Percentiles rank a stretch among this genome's conserved stretches.
Evolutionary conservation across 2,329 filamentous ascomycete species (phyloP).

Genomic region (Monilinia polystroma): DNA sequence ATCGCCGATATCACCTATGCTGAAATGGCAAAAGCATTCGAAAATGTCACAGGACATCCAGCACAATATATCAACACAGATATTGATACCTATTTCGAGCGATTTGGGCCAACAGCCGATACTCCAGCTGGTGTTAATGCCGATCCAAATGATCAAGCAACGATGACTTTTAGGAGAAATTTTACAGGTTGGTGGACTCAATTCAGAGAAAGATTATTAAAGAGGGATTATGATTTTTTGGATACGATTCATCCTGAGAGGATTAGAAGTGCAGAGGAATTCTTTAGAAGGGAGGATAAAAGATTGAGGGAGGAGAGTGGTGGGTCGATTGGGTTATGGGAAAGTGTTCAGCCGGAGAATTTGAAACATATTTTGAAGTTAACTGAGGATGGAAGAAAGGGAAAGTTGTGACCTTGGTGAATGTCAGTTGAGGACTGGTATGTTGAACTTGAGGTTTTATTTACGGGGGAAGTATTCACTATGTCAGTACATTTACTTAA

Average conservation of each 20-base stretch:
- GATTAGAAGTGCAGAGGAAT: slow-evolving; percentile 51
- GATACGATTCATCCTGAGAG: slow-evolving; percentile 53
- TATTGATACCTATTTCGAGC: slow-evolving; percentile 42
- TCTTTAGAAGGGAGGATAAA: slow-evolving; percentile 46
- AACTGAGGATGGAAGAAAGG: slow-evolving; percentile 34
- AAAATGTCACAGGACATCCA: slow-evolving; percentile 45
- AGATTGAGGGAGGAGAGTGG: slow-evolving; percentile 29
- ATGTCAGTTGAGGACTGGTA: neutral
- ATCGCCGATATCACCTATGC: slow-evolving; percentile 45
- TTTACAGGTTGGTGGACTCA: slow-evolving; percentile 53
- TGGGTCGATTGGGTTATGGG: slow-evolving; percentile 41
- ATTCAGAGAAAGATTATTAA: slow-evolving; percentile 46
- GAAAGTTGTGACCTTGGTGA: slow-evolving; percentile 25
- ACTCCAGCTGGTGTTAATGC: slow-evolving; percentile 41
- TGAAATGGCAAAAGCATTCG: slow-evolving; percentile 46
- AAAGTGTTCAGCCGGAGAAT: slow-evolving; percentile 37
- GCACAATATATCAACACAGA: slow-evolving; percentile 44
- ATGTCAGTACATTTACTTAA: neutral
- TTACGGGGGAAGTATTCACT: neutral
- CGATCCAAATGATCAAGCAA: slow-evolving; percentile 41
- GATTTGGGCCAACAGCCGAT: slow-evolving; percentile 29
- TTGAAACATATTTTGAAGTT: slow-evolving; percentile 37
- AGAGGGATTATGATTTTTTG: slow-evolving; percentile 49
- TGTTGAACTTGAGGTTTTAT: neutral
- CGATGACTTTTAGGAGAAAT: slow-evolving; percentile 47